Evolutionary conservation across 2,329 filamentous ascomycete species (phyloP).

Genomic region (Microcyclosporella mali): DNA sequence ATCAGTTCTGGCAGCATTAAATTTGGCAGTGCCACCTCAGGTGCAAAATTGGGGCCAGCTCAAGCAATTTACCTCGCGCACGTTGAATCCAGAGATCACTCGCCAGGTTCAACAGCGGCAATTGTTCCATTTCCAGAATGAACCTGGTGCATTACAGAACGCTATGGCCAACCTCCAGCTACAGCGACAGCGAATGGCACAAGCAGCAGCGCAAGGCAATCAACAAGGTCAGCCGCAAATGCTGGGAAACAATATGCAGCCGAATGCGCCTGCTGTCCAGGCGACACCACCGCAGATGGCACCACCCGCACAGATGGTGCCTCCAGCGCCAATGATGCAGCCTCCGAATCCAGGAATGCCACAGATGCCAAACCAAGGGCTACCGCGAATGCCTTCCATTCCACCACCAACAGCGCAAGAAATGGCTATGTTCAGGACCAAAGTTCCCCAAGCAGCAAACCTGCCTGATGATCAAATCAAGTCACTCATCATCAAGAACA

Average conservation of each 20-base stretch:
- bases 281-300: slow-evolving; percentile 23
- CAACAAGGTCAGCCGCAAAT: neutral
- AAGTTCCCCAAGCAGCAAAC: slow-evolving; percentile 29
- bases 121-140: slow-evolving; percentile 19
- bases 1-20: slow-evolving; percentile 8
- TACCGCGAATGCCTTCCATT: slow-evolving; percentile 4
- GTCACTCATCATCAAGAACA: slow-evolving; percentile 23
- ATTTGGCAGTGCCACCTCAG: slow-evolving; percentile 39
- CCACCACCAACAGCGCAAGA: slow-evolving; percentile 37
- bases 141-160: slow-evolving; percentile 20
- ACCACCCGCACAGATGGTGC: slow-evolving; percentile 37
- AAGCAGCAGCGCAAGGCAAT: slow-evolving; percentile 35
- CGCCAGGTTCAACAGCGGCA: slow-evolving; percentile 33
- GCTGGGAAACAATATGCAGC: slow-evolving; percentile 13
- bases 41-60: slow-evolving; percentile 53
- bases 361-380: slow-evolving; percentile 3
- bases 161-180: slow-evolving; percentile 29
- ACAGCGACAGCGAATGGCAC: slow-evolving; percentile 34
- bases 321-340: slow-evolving; percentile 16
- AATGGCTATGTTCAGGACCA: slow-evolving; percentile 34
- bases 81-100: slow-evolving; percentile 38
- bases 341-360: slow-evolving; percentile 8
- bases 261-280: slow-evolving; percentile 11
- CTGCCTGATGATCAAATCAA: slow-evolving; percentile 41
- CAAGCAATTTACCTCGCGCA: slow-evolving; percentile 48